phyloP scores from a whole-genome alignment of 2,329 filamentous ascomycete genomes.

The Phaeosphaeria sp. region DNA sequence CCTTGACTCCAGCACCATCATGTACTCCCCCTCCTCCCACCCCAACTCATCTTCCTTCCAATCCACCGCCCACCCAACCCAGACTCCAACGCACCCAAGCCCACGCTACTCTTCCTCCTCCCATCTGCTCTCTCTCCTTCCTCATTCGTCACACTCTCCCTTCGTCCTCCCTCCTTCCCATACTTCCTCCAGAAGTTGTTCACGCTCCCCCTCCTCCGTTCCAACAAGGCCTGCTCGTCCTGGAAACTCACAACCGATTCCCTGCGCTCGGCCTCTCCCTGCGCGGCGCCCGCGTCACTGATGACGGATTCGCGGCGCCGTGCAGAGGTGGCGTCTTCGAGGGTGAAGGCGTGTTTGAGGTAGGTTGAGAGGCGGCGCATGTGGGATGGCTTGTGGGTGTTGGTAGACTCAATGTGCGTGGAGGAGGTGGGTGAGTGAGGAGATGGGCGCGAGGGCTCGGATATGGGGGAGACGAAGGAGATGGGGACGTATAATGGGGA shows the following conservation, averaged over 20 bases:
- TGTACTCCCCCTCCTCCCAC: not conserved
- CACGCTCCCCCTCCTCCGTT: not conserved
- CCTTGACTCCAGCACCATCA: not conserved
- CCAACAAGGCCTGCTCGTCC: not conserved
- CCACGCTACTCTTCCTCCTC: conserved; percentile 4
- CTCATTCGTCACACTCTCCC: not conserved
- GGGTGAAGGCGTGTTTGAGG: conserved; percentile 2
- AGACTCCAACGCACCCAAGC: not conserved
- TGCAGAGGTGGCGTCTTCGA: not conserved
- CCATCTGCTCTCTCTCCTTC: not conserved
- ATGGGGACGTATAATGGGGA: conserved; percentile 2
- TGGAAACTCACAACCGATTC: not conserved
- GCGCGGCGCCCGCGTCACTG: not conserved
- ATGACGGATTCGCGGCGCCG: conserved; percentile 2
- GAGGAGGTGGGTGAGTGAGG: not conserved
- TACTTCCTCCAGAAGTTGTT: conserved; percentile 1
- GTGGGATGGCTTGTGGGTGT: not conserved
- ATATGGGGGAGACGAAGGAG: conserved; percentile 6
- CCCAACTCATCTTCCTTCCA: conserved; percentile 5
- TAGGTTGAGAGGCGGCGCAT: conserved; percentile 3
- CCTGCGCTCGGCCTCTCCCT: not conserved
- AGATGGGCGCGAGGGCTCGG: not conserved
- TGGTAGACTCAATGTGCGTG: not conserved
- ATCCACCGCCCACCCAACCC: not conserved
- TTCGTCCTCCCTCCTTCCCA: not conserved